Evolutionary conservation across 306 rosid species (phyloP), one percentile per base, ranked within the genome.

Genomic region (Rosa persica): DNA sequence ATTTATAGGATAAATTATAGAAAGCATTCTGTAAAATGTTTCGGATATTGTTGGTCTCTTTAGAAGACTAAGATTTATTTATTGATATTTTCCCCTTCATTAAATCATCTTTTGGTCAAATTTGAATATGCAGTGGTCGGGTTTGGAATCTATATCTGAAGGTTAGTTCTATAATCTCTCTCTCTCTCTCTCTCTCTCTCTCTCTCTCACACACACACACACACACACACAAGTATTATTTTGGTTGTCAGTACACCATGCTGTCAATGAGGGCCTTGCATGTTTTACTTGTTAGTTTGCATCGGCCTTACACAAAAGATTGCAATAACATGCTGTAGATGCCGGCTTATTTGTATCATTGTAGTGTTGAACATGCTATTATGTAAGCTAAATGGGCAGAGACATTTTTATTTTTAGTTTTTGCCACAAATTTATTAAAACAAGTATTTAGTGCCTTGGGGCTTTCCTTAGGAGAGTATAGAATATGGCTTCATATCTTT

Each of bases 121-220:
- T 72, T 5, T 57, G 67, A 39, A 22, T 85, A 82, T 85, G 85
- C 81, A 92, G 98, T 82, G 85, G 83, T 76, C 83, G 10, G 88
- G 87, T 78, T 76, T 90, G 85, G 87, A 87, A 79, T 79, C 94
- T 55, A 73, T 72, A 43, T 70, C 78, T 43, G 55, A 51, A 90
- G 96, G 98, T 91, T 76, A 77, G 88, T 78, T 46, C 77, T 80
- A 34, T 5, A 1, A 4, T 68, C 61, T 70, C 47, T 38, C 51
- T 52, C 75, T 83, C 74, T 82, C 46, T 39, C 40, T 39, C 42
- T 57, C n/a, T 13, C 40, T 68, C 66, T 15, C 11, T 19, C 64
- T 7, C 38, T 17, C 13, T 5, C 40, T 40, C 19, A 12, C 46
- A 8, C 61, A 43, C 25, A 1, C 34, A 23, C 15, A 27, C 34